A percentile compares a stretch with the other conserved stretches of the same genome.
Conservation (phyloP, 495 filamentous ascomycete genomes). For the Massariosphaeria phaeospora region DNA sequence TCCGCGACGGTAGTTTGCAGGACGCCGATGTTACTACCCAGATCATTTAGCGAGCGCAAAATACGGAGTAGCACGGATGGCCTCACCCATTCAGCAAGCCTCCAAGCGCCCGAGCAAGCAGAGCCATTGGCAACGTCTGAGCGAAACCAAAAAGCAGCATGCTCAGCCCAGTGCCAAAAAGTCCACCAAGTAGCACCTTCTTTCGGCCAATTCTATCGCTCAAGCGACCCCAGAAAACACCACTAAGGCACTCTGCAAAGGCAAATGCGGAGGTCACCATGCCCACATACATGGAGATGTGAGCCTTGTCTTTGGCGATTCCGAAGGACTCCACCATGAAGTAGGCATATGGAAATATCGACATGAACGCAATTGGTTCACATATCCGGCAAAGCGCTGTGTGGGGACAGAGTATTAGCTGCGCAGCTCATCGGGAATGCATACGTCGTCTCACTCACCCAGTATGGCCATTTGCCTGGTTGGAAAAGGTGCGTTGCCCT, state of each 20-base stretch:
- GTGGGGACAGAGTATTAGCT: not conserved
- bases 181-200: conserved; percentile 80
- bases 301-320: conserved; percentile 67
- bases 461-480: conserved; percentile 30
- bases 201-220: conserved; percentile 92
- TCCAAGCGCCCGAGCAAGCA: conserved; percentile 82
- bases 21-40: conserved; percentile 75
- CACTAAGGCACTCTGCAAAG: conserved; percentile 87
- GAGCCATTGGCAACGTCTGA: conserved; percentile 71
- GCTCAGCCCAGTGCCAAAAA: conserved; percentile 85
- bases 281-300: conserved; percentile 88
- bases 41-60: conserved; percentile 25
- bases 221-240: conserved; percentile 85
- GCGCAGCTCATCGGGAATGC: not conserved
- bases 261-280: conserved; percentile 97
- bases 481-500: conserved; percentile 27
- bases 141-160: conserved; percentile 94
- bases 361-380: conserved; percentile 99
- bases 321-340: conserved; percentile 94
- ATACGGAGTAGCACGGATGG: conserved; percentile 8
- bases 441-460: conserved; percentile 17
- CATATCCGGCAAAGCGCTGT: conserved; percentile 89
- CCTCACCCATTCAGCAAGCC: conserved; percentile 85
- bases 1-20: conserved; percentile 93
- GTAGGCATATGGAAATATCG: conserved; percentile 98